These are phyloP conservation scores for Botryotinia narcissicola DNA, from an alignment of 2,329 filamentous ascomycete species.

Conservation along the genomic window DNA sequence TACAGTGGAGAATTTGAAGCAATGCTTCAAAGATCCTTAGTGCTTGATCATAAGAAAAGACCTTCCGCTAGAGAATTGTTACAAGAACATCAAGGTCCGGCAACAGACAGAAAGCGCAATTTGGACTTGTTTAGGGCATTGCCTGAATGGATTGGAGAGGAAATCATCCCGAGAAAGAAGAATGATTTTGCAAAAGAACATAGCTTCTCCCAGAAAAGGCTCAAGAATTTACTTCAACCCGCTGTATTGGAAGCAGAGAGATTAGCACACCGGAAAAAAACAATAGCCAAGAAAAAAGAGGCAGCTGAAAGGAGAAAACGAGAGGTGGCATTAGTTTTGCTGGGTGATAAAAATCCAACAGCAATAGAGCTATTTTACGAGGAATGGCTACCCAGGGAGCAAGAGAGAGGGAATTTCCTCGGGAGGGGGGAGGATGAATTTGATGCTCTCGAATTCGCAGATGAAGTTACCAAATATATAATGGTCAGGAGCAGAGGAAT, in stretches of 20 bases:
- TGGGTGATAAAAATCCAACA: no score
- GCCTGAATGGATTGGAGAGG: not conserved
- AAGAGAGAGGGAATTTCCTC: not conserved
- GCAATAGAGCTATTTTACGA: not conserved
- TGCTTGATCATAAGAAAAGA: not conserved
- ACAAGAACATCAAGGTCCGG: not conserved
- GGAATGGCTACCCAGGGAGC: not conserved
- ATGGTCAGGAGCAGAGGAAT: not conserved
- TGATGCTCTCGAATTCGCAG: fast-evolving
- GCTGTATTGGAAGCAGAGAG: not conserved
- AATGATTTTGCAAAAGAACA: not conserved
- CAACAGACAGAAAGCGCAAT: not conserved
- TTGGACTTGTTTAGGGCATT: not conserved
- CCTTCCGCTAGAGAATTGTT: conserved; percentile 2
- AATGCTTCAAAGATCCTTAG: not conserved
- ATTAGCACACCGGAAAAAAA: not conserved
- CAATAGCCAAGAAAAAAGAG: not conserved
- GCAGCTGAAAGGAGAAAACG: no score
- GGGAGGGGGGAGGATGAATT: fast-evolving
- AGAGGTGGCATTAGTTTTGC: not conserved
- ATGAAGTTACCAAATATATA: not conserved
- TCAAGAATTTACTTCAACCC: not conserved
- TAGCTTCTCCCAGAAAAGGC: not conserved
- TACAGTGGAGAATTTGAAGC: not conserved
- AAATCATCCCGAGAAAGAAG: not conserved